Evolutionary conservation across 495 filamentous ascomycete genomes (phyloP), one percentile per base, ranked within the genome.

Genomic region (Aspergillus biplanus): DNA sequence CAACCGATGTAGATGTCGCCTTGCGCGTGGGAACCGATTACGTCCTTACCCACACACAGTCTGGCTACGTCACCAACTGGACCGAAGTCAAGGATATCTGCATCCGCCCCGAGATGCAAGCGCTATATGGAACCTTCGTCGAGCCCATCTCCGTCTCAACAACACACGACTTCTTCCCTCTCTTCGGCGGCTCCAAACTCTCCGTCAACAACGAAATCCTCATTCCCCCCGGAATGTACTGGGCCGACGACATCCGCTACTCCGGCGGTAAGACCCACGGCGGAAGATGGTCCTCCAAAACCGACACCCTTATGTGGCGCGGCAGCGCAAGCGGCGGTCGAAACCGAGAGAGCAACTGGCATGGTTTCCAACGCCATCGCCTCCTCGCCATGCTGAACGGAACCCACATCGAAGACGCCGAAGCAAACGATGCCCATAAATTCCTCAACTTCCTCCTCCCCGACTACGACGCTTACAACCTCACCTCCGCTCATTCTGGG

Each of bases 121-220:
- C 77, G 7, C 69, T 90, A 15, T 88, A 90, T 63, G 89, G 89
- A 35, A 85, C 84, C 48, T 87, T 92, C 52, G 82, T 89, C 48
- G 77, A 85, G 61, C 87, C 89, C 7, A 67, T 87, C 34, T 80
- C 78, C 21, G 74, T 86, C 34, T 72, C 78, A 4, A 79, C 82
- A 0, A 83, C 83, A 21, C 73, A 81, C 63, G 77, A 81, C 35
- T 74, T 91, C 7, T 79, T 90, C 49, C 89, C 89, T 0, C 62
- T 91, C 42, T 91, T 92, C 62, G 85, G 87, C 35, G 87, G 86
- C 35, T 87, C 82, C 62, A 91, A 92, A 72, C 77, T 91, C 15
- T 75, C 82, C 11, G 82, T 86, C 49, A 91, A 90, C 74, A 91
- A 90, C 72, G 89, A 91, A 58, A 90, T 91, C 57, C 82, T 91